Percentiles rank a stretch among this genome's conserved stretches.
phyloP scores from a whole-genome alignment of 176 grass and related monocot species.

The Aegilops speltoides region DNA sequence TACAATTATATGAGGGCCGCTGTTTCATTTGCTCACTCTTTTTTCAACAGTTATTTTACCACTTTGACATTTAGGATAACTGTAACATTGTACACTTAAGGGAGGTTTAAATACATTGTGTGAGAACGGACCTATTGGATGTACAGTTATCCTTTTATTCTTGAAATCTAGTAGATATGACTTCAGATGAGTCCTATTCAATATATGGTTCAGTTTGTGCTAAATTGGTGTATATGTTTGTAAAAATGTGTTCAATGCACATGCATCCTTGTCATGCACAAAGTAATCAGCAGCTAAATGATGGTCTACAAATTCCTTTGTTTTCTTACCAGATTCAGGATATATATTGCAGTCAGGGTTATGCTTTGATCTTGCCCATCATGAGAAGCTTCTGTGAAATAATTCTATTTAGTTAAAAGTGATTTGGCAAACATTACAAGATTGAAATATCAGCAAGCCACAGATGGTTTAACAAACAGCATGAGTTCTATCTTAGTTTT shows the following conservation, averaged over 20 bases:
- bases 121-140: not conserved
- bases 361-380: not conserved
- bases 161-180: not conserved
- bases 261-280: not conserved
- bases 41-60: not conserved
- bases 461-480: too few species aligned
- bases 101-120: constrained; percentile 1
- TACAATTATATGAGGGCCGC: constrained; percentile 39
- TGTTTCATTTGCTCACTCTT: constrained; percentile 16
- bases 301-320: not conserved
- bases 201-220: not conserved
- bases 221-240: not conserved
- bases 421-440: not conserved
- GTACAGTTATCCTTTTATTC: not conserved
- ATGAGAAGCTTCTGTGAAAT: not conserved
- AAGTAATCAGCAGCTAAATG: not conserved
- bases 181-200: not conserved
- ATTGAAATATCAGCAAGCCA: too few species aligned
- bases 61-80: not conserved
- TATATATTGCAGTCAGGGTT: not conserved
- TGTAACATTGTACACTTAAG: not conserved
- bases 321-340: not conserved
- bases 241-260: not conserved
- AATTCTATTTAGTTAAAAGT: not conserved
- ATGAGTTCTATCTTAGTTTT: too few species aligned